phyloP scores from a whole-genome alignment of 73 alveolate species.

The Uronychia binucleata region DNA sequence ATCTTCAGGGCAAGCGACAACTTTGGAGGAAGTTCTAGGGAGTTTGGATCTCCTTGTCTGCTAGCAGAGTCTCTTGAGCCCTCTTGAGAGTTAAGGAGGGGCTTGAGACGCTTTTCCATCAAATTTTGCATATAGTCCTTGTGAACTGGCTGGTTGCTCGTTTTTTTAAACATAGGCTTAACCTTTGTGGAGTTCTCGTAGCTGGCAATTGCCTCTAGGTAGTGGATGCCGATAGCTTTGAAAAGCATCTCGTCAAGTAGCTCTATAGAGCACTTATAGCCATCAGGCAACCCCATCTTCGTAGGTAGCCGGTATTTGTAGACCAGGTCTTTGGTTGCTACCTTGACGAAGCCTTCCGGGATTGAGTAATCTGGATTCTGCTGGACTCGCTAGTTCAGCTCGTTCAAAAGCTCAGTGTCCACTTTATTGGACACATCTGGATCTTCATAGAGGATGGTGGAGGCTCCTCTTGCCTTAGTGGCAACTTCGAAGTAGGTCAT shows the following conservation, averaged over 20 bases:
- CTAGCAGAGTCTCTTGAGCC: neutral
- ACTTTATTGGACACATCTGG: conserved; percentile 57
- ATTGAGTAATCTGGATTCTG: conserved; percentile 52
- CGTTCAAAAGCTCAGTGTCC: conserved; percentile 49
- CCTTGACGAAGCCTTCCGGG: conserved; percentile 67
- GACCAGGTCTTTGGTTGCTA: conserved; percentile 36
- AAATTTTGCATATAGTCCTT: neutral
- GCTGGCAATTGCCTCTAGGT: conserved; percentile 54
- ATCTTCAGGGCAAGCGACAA: neutral
- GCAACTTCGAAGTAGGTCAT: conserved; percentile 53
- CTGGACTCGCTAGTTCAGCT: conserved; percentile 39
- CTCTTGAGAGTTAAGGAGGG: neutral
- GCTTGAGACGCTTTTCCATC: neutral
- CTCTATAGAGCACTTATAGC: conserved; percentile 40
- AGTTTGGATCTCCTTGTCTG: neutral
- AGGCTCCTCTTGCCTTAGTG: conserved; percentile 56
- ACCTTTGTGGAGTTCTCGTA: conserved; percentile 48
- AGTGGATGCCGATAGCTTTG: conserved; percentile 43
- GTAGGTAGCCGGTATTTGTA: conserved; percentile 50
- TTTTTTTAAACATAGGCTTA: conserved; percentile 50
- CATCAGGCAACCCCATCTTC: conserved; percentile 28
- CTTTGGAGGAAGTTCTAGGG: neutral
- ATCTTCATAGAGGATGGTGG: conserved; percentile 62
- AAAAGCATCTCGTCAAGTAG: conserved; percentile 33
- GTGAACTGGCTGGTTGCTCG: neutral